Conservation (phyloP, 2,329 filamentous ascomycete species). For the Calonectria hongkongensis region DNA sequence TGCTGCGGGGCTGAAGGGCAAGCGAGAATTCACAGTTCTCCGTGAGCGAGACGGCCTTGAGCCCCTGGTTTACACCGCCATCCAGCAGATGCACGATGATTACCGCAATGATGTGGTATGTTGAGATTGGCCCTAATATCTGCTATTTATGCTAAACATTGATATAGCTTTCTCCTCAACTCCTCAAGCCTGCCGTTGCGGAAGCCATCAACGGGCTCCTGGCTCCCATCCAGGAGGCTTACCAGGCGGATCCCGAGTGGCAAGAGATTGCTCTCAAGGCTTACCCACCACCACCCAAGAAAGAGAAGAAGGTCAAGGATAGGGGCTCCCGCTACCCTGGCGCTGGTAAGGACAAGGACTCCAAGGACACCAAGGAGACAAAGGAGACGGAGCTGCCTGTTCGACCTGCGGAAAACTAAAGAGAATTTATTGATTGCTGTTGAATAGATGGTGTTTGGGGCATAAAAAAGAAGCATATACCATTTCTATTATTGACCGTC, state of each 20-base stretch:
- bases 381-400: conserved; percentile 12
- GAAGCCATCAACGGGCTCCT: conserved; percentile 84
- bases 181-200: conserved; percentile 89
- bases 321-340: conserved; percentile 81
- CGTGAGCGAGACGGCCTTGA: conserved; percentile 79
- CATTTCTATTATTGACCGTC: conserved; percentile 7
- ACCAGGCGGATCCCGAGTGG: conserved; percentile 84
- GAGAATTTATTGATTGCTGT: not conserved
- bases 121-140: conserved; percentile 37
- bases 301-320: conserved; percentile 86
- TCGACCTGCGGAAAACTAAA: conserved; percentile 20
- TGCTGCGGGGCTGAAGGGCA: conserved; percentile 78
- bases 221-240: conserved; percentile 85
- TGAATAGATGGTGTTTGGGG: conserved; percentile 18
- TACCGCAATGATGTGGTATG: conserved; percentile 85
- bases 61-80: conserved; percentile 86
- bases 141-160: conserved; percentile 18
- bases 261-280: conserved; percentile 81
- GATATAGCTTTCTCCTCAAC: conserved; percentile 83
- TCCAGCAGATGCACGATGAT: conserved; percentile 85
- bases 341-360: not conserved
- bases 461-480: conserved; percentile 23
- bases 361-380: conserved; percentile 13
- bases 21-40: conserved; percentile 80
- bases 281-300: conserved; percentile 84